These are phyloP conservation scores for Aureobasidium melanogenum DNA, from an alignment of 2,329 filamentous ascomycete genomes.

Conservation along the genomic window DNA sequence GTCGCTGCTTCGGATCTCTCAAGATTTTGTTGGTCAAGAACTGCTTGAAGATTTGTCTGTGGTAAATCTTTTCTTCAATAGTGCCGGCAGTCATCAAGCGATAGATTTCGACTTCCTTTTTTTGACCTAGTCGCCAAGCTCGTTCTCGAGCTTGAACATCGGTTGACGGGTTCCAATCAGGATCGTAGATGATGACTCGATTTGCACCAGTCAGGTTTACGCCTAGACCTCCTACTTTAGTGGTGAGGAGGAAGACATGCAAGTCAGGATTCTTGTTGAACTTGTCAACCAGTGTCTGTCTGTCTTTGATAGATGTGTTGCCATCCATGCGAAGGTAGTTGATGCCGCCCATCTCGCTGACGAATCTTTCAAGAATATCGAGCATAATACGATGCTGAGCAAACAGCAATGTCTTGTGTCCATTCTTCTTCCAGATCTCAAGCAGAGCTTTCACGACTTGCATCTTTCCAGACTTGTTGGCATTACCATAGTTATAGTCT, in stretches of 20 bases:
- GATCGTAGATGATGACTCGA: conserved; percentile 95
- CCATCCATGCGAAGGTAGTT: conserved; percentile 90
- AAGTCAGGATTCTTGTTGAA: conserved; percentile 78
- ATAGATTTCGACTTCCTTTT: conserved; percentile 90
- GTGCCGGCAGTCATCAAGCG: conserved; percentile 96
- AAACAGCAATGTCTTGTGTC: conserved; percentile 89
- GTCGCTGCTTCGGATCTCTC: conserved; percentile 85
- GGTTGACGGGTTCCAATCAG: conserved; percentile 97
- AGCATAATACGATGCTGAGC: conserved; percentile 93
- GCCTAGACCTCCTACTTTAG: conserved; percentile 87
- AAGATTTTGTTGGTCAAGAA: conserved; percentile 95
- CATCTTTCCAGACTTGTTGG: conserved; percentile 85
- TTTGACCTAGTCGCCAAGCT: conserved; percentile 92
- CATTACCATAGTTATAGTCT: conserved; percentile 68
- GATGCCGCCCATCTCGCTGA: conserved; percentile 58
- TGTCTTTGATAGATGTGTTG: conserved; percentile 73
- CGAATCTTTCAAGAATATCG: conserved; percentile 80
- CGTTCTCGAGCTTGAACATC: conserved; percentile 91
- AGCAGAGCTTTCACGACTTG: conserved; percentile 83
- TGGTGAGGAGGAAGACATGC: conserved; percentile 87
- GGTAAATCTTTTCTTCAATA: conserved; percentile 98
- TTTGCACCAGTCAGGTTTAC: conserved; percentile 93
- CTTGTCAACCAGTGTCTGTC: conserved; percentile 83
- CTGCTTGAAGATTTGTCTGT: conserved; percentile 97
- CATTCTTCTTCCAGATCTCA: conserved; percentile 81